Base-by-base conservation (phyloP, 208 protist genomes). In the Crithidia thermophila region DNA sequence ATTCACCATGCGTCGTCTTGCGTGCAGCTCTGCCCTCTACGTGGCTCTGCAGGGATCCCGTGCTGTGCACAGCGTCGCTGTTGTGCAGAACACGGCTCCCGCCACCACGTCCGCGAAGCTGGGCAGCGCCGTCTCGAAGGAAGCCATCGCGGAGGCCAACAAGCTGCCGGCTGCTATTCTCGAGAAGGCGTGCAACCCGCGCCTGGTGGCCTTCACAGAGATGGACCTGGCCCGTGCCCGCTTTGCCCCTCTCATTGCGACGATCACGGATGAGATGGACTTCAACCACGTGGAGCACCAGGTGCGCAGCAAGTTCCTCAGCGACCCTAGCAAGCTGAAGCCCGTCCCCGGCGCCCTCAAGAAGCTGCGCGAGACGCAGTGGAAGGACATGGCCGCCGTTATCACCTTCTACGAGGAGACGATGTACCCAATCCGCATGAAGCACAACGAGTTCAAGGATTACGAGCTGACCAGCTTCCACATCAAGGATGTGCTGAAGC, bases 401-500 rank as follows among this genome's bases (percentile, higher is more conserved):
- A 45, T 95, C 16, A 72, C 40, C 7, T 91, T 91, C 67, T 95
- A 95, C 61, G 90, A 95, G 80, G 87, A 93, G 75, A 74, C 77
- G 43, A 84, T 95, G 77, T 85, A 90, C 72, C 87, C 84, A 6
- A 88, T 85, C 39, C 87, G 90, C 16, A 55, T 70, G 52, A 74
- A 62, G 69, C 50, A 85, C 52, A 58, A 72, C 72, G 78, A 84
- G 67, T 89, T 79, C 78, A 81, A 84, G 51, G 10, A 73, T 27
- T 46, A 81, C 50, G 79, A 95, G 63, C 82, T 95, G 45, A 83
- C 79, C 10, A 84, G 49, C 50, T 95, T 91, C 59, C 87, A 95
- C 73, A 87, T 92, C 60, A 95, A 95, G 72, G 90, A 95, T 79
- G 81, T 91, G 46, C 77, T 95, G 58, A 95, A 95, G 76, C 90